A percentile compares a stretch with the other conserved stretches of the same genome.
Conservation (phyloP, 345 rosid genomes). For the Geranium brycei region DNA sequence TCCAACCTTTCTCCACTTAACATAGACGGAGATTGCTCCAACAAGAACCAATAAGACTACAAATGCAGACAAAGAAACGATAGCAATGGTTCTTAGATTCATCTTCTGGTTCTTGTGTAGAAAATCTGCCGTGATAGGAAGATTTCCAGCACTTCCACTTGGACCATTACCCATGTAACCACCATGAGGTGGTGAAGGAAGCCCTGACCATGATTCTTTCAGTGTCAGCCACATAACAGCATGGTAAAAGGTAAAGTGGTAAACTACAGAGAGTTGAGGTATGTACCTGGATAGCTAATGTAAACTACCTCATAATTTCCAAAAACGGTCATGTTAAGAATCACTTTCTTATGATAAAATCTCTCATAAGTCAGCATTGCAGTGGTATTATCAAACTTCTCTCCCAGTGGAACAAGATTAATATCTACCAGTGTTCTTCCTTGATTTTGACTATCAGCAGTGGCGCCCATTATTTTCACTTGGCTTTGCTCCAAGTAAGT, state of each 20-base stretch:
- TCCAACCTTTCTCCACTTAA: slow-evolving; percentile 71
- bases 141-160: slow-evolving; percentile 49
- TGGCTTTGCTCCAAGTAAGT: slow-evolving; percentile 92
- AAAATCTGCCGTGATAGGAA: slow-evolving; percentile 58
- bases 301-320: slow-evolving; percentile 68
- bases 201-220: slow-evolving; percentile 32
- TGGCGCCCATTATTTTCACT: slow-evolving; percentile 97
- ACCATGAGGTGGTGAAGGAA: slow-evolving; percentile 67
- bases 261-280: slow-evolving; percentile 3
- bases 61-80: slow-evolving; percentile 66
- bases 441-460: slow-evolving; percentile 82
- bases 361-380: slow-evolving; percentile 70
- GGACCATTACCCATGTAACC: slow-evolving; percentile 44
- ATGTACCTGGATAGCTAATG: slow-evolving; percentile 78
- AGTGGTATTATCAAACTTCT: slow-evolving; percentile 92
- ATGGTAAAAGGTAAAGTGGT: slow-evolving; percentile 3
- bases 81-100: slow-evolving; percentile 54
- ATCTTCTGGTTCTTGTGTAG: slow-evolving; percentile 53
- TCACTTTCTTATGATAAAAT: slow-evolving; percentile 61
- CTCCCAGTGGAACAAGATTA: slow-evolving; percentile 93
- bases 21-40: slow-evolving; percentile 50
- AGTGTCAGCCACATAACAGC: slow-evolving; percentile 12
- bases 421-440: slow-evolving; percentile 75
- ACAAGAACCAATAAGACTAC: slow-evolving; percentile 61
- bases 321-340: slow-evolving; percentile 60